Percentiles rank a stretch among this genome's conserved stretches.
Conservation (phyloP, 23 red algal genomes). For the Gracilariopsis chorda region DNA sequence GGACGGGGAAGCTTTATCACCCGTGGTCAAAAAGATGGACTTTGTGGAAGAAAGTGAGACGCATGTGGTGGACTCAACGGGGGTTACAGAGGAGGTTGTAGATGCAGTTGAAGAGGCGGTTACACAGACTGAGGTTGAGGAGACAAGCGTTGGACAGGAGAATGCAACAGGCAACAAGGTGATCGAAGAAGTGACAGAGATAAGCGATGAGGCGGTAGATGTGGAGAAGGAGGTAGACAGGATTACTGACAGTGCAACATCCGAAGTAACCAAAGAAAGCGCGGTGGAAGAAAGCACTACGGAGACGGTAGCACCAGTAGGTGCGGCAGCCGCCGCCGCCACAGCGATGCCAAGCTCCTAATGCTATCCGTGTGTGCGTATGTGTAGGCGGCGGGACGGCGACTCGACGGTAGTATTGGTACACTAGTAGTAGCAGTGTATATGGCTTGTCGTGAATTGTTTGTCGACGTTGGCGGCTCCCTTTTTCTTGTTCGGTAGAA, state of each 20-base stretch:
- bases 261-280: not conserved
- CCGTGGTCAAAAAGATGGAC: not conserved
- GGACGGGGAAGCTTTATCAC: not conserved
- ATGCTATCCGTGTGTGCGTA: too few species aligned
- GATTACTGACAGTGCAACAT: not conserved
- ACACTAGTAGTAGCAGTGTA: not conserved
- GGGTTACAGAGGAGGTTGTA: not conserved
- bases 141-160: too few species aligned
- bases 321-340: too few species aligned
- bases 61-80: not conserved
- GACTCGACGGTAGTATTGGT: not conserved
- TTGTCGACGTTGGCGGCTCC: not conserved
- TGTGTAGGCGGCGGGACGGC: not conserved
- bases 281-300: not conserved
- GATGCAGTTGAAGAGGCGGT: not conserved
- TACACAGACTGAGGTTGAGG: not conserved
- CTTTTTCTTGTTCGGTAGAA: not conserved
- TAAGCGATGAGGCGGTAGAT: too few species aligned
- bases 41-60: not conserved
- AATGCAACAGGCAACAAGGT: too few species aligned
- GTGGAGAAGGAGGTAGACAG: not conserved
- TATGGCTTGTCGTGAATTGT: slow-evolving; percentile 16
- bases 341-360: too few species aligned
- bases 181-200: too few species aligned
- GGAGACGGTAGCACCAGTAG: not conserved